A percentile compares a stretch with the other conserved stretches of the same genome.
Evolutionary conservation across 225 moss, liverwort and hornwort species (phyloP).

Genomic region (Takakia lepidozioides): DNA sequence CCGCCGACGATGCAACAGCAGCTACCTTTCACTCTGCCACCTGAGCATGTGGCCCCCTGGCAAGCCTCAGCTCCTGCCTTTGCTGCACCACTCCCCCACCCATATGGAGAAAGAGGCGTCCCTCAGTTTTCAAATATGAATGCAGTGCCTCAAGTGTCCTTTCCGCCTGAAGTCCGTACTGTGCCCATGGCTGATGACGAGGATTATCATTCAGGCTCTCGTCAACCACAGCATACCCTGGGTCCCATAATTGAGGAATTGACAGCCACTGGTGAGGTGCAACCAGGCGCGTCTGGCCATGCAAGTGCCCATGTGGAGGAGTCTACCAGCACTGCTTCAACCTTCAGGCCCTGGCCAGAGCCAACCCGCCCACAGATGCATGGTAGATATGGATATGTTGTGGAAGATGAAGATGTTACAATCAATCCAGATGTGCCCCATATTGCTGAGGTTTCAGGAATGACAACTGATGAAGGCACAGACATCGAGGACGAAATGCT

Average conservation of each 20-base stretch:
- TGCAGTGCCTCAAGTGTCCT: conserved; percentile 14
- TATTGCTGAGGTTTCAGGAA: conserved; percentile 47
- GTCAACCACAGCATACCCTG: conserved; percentile 6
- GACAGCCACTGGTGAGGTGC: conserved; percentile 15
- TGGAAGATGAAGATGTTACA: conserved; percentile 19
- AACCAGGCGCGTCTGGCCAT: conserved; percentile 18
- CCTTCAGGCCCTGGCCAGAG: conserved; percentile 22
- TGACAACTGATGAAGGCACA: conserved; percentile 31
- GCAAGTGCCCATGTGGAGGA: conserved; percentile 33
- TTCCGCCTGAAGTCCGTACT: conserved; percentile 28
- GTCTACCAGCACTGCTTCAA: conserved; percentile 26
- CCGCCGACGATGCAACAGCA: neutral
- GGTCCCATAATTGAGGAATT: conserved; percentile 43
- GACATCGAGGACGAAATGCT: conserved; percentile 57
- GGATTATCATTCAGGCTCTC: conserved; percentile 12
- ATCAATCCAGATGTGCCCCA: conserved; percentile 44
- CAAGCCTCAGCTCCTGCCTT: neutral
- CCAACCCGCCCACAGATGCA: conserved; percentile 14
- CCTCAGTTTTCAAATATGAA: conserved; percentile 7
- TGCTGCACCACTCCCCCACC: neutral
- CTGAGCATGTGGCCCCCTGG: conserved; percentile 5
- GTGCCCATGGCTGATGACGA: conserved; percentile 29
- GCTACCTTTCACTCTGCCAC: conserved; percentile 6
- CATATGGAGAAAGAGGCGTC: conserved; percentile 7
- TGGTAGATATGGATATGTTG: conserved; percentile 11